Percentiles rank a stretch among this genome's conserved stretches.
Evolutionary conservation across 2,329 filamentous ascomycete genomes (phyloP).

Genomic region (Cladorrhinum sp.): DNA sequence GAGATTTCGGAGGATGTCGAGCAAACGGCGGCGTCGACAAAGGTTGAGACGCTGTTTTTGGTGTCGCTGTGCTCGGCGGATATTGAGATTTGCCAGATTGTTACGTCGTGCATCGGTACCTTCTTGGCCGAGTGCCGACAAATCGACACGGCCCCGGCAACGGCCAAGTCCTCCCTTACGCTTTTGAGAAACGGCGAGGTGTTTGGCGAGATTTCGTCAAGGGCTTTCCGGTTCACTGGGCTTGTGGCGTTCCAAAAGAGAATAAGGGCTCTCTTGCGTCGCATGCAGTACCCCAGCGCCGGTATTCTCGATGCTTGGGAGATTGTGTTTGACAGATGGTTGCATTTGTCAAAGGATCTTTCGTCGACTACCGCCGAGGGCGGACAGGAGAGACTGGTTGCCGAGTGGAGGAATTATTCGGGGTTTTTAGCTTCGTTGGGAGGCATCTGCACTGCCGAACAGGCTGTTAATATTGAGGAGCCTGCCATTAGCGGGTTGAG

Average conservation of each 20-base stretch:
- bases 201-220: conserved; percentile 61
- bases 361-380: conserved; percentile 50
- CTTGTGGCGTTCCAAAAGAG: conserved; percentile 68
- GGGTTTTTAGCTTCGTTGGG: conserved; percentile 66
- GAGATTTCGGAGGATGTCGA: conserved; percentile 55
- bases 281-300: conserved; percentile 59
- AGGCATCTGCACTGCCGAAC: conserved; percentile 61
- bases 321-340: conserved; percentile 62
- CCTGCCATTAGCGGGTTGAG: conserved; percentile 52
- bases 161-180: conserved; percentile 48
- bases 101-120: conserved; percentile 58
- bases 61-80: conserved; percentile 64
- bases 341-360: conserved; percentile 61
- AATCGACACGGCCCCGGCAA: conserved; percentile 49
- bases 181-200: conserved; percentile 59
- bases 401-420: conserved; percentile 67
- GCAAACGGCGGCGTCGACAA: conserved; percentile 49
- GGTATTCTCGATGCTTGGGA: conserved; percentile 69
- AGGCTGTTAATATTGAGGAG: conserved; percentile 56
- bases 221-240: conserved; percentile 63
- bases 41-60: conserved; percentile 60
- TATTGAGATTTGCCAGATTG: conserved; percentile 62
- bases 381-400: conserved; percentile 54
- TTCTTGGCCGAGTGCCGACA: conserved; percentile 61
- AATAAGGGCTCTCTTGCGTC: conserved; percentile 55